Conservation (phyloP, 106 monocot species). For the Hemerocallis citrina region DNA sequence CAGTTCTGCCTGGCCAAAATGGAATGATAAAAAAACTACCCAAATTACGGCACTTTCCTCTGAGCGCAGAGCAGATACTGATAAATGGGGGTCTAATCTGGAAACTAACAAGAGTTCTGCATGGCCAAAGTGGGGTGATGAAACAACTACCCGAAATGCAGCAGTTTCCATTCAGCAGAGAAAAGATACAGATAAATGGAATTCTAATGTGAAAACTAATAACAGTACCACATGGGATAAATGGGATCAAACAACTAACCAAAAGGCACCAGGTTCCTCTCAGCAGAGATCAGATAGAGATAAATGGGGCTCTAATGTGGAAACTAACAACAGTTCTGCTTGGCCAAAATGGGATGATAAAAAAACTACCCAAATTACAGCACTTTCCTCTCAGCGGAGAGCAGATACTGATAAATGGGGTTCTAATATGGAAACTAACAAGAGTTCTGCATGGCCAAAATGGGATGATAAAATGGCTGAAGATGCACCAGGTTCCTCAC, state of each 20-base stretch:
- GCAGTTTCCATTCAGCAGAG: too few species aligned
- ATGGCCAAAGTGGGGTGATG: neutral
- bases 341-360: neutral
- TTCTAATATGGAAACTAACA: neutral
- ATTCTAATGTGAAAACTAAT: neutral
- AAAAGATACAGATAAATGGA: neutral
- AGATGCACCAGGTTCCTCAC: neutral
- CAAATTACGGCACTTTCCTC: neutral
- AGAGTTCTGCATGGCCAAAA: neutral
- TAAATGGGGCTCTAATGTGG: neutral
- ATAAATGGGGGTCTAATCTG: too few species aligned
- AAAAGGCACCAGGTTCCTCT: neutral
- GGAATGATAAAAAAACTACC: neutral
- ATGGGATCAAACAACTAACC: neutral
- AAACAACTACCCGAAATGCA: neutral
- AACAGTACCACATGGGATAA: neutral
- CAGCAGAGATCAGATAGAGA: neutral
- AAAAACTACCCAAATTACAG: neutral
- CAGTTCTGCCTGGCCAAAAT: neutral
- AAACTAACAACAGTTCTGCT: neutral
- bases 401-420: neutral
- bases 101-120: too few species aligned
- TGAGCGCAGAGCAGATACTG: too few species aligned
- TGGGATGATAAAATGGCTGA: neutral
- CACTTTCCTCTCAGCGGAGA: neutral